Evolutionary conservation across 805 yeast genomes (phyloP).

Genomic region (Yamadazyma akitaensis): DNA sequence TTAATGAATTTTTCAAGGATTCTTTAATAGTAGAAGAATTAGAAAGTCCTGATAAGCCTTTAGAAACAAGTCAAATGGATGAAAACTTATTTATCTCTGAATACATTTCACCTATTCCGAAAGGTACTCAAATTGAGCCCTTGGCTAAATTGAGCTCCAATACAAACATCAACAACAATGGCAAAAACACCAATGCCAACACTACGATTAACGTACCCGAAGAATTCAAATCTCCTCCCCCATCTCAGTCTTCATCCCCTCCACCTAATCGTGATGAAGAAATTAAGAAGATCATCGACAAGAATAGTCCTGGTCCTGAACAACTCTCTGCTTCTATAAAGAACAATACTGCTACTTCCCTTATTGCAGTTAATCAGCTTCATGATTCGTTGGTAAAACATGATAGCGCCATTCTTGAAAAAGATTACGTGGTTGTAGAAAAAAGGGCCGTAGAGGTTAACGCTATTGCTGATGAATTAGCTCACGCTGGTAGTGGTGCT

Average conservation of each 20-base stretch:
- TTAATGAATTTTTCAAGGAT: constrained; percentile 80
- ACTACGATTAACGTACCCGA: neutral
- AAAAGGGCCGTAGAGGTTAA: constrained; percentile 93
- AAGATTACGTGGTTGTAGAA: constrained; percentile 92
- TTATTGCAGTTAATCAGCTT: neutral
- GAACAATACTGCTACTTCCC: constrained; percentile 8
- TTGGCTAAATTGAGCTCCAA: constrained; percentile 2
- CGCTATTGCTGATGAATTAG: constrained; percentile 91
- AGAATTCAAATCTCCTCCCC: neutral
- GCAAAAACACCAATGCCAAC: neutral
- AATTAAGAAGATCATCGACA: constrained; percentile 42
- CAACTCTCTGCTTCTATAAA: constrained; percentile 23
- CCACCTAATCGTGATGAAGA: constrained; percentile 34
- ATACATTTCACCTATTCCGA: constrained; percentile 50
- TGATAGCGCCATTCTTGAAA: constrained; percentile 58
- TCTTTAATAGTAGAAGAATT: constrained; percentile 59
- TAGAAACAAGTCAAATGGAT: constrained; percentile 65
- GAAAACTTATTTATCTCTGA: constrained; percentile 84
- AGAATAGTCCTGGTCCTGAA: constrained; percentile 45
- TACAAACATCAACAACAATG: neutral
- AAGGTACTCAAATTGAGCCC: constrained; percentile 10
- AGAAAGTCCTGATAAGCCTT: constrained; percentile 51
- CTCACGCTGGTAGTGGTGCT: constrained; percentile 53
- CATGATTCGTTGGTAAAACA: constrained; percentile 15
- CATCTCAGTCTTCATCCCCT: neutral